Evolutionary conservation across 2,329 filamentous ascomycete species (phyloP).

Genomic region (Ambrosiella beaveri): DNA sequence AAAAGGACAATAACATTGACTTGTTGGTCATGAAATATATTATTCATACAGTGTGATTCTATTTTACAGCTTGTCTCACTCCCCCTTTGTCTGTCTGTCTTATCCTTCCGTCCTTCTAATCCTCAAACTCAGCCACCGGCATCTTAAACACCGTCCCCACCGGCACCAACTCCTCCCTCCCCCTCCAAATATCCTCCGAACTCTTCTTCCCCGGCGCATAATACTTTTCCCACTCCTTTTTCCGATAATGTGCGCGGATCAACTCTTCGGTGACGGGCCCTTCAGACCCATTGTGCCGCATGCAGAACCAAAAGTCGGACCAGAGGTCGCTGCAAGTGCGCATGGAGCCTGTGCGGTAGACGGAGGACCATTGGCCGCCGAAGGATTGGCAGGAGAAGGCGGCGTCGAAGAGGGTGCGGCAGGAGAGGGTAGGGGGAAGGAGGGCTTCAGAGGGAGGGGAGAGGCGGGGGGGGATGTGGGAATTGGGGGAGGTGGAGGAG

Average conservation of each 20-base stretch:
- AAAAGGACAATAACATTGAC: no score
- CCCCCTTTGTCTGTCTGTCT: not conserved
- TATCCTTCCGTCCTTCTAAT: not conserved
- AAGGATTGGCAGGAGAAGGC: slow-evolving; percentile 89
- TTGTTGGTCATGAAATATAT: no score
- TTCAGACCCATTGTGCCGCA: slow-evolving; percentile 53
- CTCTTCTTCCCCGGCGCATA: slow-evolving; percentile 39
- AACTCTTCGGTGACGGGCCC: slow-evolving; percentile 38
- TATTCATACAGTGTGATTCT: no score
- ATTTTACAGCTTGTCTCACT: no score
- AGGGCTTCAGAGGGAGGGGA: slow-evolving; percentile 42
- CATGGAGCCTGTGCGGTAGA: slow-evolving; percentile 73
- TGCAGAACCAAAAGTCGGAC: slow-evolving; percentile 96
- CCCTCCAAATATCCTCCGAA: slow-evolving; percentile 83
- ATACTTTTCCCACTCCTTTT: slow-evolving; percentile 49
- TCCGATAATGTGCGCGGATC: slow-evolving; percentile 50
- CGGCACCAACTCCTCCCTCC: slow-evolving; percentile 44
- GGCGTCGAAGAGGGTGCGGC: slow-evolving; percentile 74
- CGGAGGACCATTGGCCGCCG: slow-evolving; percentile 76
- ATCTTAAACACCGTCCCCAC: slow-evolving; percentile 29
- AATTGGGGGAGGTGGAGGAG: slow-evolving; percentile 17
- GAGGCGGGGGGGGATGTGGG: slow-evolving; percentile 12
- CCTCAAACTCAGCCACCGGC: slow-evolving; percentile 23
- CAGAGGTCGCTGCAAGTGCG: slow-evolving; percentile 69
- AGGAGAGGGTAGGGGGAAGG: slow-evolving; percentile 71